Evolutionary conservation across 352 stramenopile genomes (phyloP), one percentile per base, ranked within the genome.

Genomic region (Hyaloperonospora arabidopsidis): DNA sequence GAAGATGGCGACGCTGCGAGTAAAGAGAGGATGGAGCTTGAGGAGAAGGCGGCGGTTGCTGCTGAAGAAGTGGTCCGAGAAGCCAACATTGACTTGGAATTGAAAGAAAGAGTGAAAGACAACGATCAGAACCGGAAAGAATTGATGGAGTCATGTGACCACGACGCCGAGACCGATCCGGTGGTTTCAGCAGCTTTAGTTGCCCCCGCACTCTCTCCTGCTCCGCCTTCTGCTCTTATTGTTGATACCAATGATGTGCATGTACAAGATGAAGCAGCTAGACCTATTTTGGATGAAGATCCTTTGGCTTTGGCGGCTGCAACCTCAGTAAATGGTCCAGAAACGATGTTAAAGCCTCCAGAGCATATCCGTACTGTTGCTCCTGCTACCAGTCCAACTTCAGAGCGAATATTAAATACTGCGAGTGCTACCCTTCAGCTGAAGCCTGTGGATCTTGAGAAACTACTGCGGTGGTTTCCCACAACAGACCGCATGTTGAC

Each of bases 381-480:
- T 44, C 11, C 35, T 49, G 6, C 23, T 2, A 5, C 23, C 17
- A 46, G 22, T 23, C 12, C 40, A 14, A 34, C 29, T 5, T 41
- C 17, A 2, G 23, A 49, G 25, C 25, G 25, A 32, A 8, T 32
- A 32, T 32, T 32, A 11, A 10, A 23, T 46, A 32, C 34, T 4
- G 38, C 44, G 4, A 45, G 4, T 3, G 15, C 44, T 5, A 49
- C 38, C 1, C 2, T 44, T 10, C 53, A 59, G n/a, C 22, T 29
- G n/a, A 63, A 60, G 23, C 32, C 21, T 28, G 41, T 52, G 17
- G 49, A 64, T 44, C 51, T 76, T 25, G 61, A 74, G 1, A 62
- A 61, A 43, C 34, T 76, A 23, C 43, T 71, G 32, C 53, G 47
- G 6, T 72, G 50, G 44, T 76, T 74, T 45, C 65, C 64, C 7